Base-by-base conservation (phyloP, 1,284 basidiomycete species). In the Fomitiporia mediterranea region DNA sequence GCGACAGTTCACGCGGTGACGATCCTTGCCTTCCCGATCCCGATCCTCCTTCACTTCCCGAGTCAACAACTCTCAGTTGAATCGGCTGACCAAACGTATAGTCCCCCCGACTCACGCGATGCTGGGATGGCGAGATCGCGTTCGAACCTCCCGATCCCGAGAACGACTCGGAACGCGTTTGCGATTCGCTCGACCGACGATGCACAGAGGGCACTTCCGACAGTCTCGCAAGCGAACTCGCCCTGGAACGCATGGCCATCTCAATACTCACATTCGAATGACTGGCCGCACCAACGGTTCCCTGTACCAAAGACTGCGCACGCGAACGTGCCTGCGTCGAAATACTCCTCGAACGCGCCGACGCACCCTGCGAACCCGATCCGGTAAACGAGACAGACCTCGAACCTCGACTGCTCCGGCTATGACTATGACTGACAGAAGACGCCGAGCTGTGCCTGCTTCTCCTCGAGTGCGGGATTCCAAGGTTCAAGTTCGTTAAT, bases 291-390 rank as follows among this genome's bases (percentile, higher is more conserved):
- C 44, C n/a, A n/a, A n/a, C 37, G 17, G 56, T 42, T 28, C 40
- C 51, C 55, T 60, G 58, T 19, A 60, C 49, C 28, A 60, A 43
- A 17, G 54, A 56, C 30, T 60, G 58, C 2, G 58, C 47, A 35
- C 58, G 56, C 4, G 57, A 58, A 19, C 57, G 51, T 8, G 51
- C 51, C 34, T 48, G 50, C 2, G 30, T 30, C 27, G 53, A 54
- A 7, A 47, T 35, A 32, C 54, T 56, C 38, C 54, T 28, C 8
- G 46, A 40, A 9, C 54, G 30, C 13, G 54, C 46, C 15, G 54
- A 56, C 3, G 28, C 32, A 9, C 46, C 25, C 11, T 44, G 46
- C 3, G 54, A 56, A 13, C 5, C 6, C 13, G 17, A 37, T 30
- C 30, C 47, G 25, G 11, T 34, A 25, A 51, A 32, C 25, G 48